These are phyloP conservation scores for Hawksworthiomyces lignivorus DNA, from an alignment of 2,329 filamentous ascomycete species.

Conservation along the genomic window DNA sequence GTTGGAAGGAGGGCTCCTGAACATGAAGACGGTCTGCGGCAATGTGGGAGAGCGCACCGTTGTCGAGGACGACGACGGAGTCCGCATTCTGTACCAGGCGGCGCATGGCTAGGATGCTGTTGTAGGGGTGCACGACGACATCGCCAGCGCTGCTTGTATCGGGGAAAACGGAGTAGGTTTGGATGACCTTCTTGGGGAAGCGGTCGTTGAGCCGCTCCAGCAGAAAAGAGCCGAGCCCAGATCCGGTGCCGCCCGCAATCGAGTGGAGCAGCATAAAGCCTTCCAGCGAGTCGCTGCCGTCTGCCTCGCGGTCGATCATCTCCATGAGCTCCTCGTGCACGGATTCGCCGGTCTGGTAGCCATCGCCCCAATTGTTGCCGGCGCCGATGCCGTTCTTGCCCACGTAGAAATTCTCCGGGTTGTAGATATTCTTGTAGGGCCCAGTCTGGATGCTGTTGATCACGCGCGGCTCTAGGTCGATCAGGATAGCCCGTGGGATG, in stretches of 20 bases:
- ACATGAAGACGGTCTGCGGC: conserved; percentile 91
- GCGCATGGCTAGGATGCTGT: conserved; percentile 87
- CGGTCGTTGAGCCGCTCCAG: conserved; percentile 93
- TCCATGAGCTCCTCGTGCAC: conserved; percentile 98
- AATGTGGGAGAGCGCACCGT: conserved; percentile 86
- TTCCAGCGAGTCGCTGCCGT: conserved; percentile 95
- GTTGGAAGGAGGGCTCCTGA: conserved; percentile 90
- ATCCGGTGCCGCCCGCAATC: conserved; percentile 93
- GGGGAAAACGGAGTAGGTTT: conserved; percentile 97
- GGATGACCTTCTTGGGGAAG: conserved; percentile 98
- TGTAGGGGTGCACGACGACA: conserved; percentile 97
- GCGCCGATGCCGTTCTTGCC: conserved; percentile 90
- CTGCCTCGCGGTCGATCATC: conserved; percentile 97
- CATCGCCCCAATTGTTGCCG: conserved; percentile 97
- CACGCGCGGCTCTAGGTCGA: conserved; percentile 89
- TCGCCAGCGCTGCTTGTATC: conserved; percentile 81
- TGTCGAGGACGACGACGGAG: conserved; percentile 94
- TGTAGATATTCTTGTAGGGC: conserved; percentile 97
- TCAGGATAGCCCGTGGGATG: conserved; percentile 89
- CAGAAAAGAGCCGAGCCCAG: conserved; percentile 89
- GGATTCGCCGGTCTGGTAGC: conserved; percentile 83
- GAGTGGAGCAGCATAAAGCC: conserved; percentile 99
- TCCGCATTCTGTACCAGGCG: conserved; percentile 92
- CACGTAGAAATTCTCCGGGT: conserved; percentile 97
- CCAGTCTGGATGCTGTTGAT: conserved; percentile 89